phyloP scores from a whole-genome alignment of 805 yeast species.

The Yarrowia sp. region DNA sequence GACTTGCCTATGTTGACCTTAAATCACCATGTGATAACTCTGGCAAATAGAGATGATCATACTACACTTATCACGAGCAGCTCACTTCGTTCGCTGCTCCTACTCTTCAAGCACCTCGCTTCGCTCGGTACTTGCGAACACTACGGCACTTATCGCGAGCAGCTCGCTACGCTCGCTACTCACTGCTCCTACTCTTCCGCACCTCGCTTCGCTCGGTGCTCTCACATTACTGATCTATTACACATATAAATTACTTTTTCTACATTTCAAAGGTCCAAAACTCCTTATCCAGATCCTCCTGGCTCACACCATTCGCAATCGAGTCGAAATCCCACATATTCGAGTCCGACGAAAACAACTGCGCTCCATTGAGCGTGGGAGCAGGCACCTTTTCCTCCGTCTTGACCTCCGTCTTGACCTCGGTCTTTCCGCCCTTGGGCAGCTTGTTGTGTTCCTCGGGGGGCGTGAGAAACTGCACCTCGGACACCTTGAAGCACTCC shows the following conservation, averaged over 20 bases:
- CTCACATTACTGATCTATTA: conserved; percentile 8
- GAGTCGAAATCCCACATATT: conserved; percentile 34
- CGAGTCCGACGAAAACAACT: background rate
- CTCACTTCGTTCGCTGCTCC: no score
- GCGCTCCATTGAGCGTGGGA: background rate
- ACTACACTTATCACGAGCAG: no score
- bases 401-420: background rate
- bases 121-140: no score
- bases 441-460: conserved; percentile 32
- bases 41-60: no score
- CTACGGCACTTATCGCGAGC: no score
- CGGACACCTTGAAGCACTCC: conserved; percentile 35
- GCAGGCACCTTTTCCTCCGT: background rate
- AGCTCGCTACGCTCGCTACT: no score
- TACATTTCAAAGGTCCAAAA: conserved; percentile 34
- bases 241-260: conserved; percentile 19
- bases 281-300: conserved; percentile 32
- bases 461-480: conserved; percentile 36
- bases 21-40: no score
- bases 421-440: conserved; percentile 25
- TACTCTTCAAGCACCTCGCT: no score
- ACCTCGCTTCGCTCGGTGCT: no score
- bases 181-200: no score
- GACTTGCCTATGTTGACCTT: no score
- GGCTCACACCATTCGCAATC: conserved; percentile 32